Percentiles rank a stretch among this genome's conserved stretches.
Evolutionary conservation across 2,329 filamentous ascomycete species (phyloP).

Genomic region (Aspergillus quadrilineatus): DNA sequence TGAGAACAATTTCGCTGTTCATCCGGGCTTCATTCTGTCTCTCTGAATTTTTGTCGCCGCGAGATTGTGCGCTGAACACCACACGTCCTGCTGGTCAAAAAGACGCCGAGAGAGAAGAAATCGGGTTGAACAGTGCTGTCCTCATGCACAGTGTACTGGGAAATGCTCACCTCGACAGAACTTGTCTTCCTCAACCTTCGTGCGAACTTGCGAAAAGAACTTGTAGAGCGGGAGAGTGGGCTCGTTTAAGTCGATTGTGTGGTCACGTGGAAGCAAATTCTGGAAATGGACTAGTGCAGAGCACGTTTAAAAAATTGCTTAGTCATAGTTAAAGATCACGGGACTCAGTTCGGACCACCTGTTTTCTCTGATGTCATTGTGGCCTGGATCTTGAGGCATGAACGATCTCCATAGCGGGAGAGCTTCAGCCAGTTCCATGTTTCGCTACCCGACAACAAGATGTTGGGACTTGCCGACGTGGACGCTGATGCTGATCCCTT

Average conservation of each 20-base stretch:
- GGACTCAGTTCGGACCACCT: constrained; percentile 2
- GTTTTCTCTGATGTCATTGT: constrained; percentile 6
- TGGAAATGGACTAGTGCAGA: constrained; percentile 18
- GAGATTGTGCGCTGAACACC: neutral
- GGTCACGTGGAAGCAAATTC: constrained; percentile 33
- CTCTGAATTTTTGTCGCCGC: neutral
- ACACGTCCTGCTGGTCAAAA: neutral
- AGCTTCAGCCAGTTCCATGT: neutral
- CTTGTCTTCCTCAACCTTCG: constrained; percentile 62
- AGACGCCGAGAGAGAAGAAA: neutral
- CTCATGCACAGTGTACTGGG: neutral
- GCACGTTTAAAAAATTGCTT: neutral
- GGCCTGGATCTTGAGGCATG: constrained; percentile 1
- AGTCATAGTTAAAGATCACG: constrained; percentile 5
- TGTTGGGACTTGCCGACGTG: neutral
- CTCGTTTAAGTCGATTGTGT: constrained; percentile 42
- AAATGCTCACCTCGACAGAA: constrained; percentile 56
- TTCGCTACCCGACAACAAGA: neutral
- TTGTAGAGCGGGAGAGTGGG: constrained; percentile 26
- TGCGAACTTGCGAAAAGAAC: constrained; percentile 29
- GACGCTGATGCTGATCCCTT: neutral
- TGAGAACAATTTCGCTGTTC: neutral
- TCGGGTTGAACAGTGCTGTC: neutral
- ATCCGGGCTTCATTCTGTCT: constrained; percentile 1
- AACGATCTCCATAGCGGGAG: neutral